Conservation (phyloP, 148 eudicot species). For the Rhododendron simsii region DNA sequence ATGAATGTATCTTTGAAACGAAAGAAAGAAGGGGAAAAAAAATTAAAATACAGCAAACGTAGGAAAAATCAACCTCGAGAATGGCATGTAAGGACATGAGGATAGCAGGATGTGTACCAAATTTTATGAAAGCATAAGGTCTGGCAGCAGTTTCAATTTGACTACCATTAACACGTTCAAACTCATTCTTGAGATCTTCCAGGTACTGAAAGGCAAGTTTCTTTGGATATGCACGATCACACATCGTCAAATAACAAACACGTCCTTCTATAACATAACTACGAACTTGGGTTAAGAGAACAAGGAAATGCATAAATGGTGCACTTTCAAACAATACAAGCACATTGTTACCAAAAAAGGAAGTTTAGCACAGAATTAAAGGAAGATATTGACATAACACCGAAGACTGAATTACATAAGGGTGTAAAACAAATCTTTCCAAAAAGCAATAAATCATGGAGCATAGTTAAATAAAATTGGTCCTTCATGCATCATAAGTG, state of each 20-base stretch:
- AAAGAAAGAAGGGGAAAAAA: constrained; percentile 2
- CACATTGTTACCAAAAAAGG: not conserved
- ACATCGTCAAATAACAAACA: constrained; percentile 94
- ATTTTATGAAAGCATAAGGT: constrained; percentile 98
- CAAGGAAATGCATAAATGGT: constrained; percentile 2
- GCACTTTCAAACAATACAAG: not conserved
- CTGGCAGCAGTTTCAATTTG: constrained; percentile 98
- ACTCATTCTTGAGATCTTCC: constrained; percentile 92
- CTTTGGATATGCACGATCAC: constrained; percentile 96
- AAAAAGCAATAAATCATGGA: not conserved
- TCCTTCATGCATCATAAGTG: not conserved
- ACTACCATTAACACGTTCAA: constrained; percentile 86
- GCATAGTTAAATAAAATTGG: not conserved
- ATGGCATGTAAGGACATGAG: not conserved
- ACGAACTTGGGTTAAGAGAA: constrained; percentile 44
- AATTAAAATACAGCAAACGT: constrained; percentile 6
- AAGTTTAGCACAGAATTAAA: not conserved
- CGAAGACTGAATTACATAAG: not conserved
- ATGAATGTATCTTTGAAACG: constrained; percentile 70
- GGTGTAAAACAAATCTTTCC: not conserved
- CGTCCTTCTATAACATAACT: constrained; percentile 94
- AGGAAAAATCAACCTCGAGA: not conserved
- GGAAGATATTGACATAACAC: not conserved
- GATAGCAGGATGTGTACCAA: constrained; percentile 47
- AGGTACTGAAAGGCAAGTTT: constrained; percentile 95